Conservation (phyloP, 2,329 filamentous ascomycete genomes). For the Pestalotiopsis sp. region DNA sequence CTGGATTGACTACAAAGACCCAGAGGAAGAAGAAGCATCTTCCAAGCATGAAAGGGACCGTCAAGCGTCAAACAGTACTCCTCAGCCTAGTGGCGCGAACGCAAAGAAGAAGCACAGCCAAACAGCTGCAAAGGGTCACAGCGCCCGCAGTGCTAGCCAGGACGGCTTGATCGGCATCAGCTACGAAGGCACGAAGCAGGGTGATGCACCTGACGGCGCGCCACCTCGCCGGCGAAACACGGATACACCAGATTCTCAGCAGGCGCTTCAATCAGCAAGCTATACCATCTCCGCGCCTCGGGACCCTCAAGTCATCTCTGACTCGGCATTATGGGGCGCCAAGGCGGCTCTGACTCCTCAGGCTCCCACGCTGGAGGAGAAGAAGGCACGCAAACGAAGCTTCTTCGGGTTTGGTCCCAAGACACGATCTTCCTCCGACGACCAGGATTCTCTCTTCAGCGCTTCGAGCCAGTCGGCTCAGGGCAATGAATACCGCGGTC, state of each 20-base stretch:
- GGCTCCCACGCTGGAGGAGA: constrained; percentile 66
- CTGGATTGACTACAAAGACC: constrained; percentile 79
- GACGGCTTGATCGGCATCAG: constrained; percentile 59
- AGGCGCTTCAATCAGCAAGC: constrained; percentile 37
- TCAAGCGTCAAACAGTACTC: constrained; percentile 37
- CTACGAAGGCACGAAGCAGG: constrained; percentile 58
- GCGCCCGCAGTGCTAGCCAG: constrained; percentile 35
- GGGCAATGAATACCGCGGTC: constrained; percentile 49
- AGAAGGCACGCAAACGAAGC: constrained; percentile 79
- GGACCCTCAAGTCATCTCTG: constrained; percentile 82
- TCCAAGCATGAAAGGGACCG: constrained; percentile 42
- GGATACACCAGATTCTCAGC: constrained; percentile 27
- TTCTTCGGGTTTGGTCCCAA: constrained; percentile 72
- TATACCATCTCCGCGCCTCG: constrained; percentile 80
- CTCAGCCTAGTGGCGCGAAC: constrained; percentile 38
- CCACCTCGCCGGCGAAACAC: constrained; percentile 35
- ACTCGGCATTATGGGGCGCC: constrained; percentile 84
- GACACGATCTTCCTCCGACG: constrained; percentile 59
- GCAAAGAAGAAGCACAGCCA: constrained; percentile 43
- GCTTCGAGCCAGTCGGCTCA: constrained; percentile 45
- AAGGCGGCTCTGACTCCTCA: constrained; percentile 58
- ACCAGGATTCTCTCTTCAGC: constrained; percentile 56
- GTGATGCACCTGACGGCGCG: constrained; percentile 49
- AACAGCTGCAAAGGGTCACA: constrained; percentile 33
- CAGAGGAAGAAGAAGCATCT: constrained; percentile 55